These are phyloP conservation scores for Zymoseptoria tritici DNA, from an alignment of 2,329 filamentous ascomycete species.

Conservation along the genomic window DNA sequence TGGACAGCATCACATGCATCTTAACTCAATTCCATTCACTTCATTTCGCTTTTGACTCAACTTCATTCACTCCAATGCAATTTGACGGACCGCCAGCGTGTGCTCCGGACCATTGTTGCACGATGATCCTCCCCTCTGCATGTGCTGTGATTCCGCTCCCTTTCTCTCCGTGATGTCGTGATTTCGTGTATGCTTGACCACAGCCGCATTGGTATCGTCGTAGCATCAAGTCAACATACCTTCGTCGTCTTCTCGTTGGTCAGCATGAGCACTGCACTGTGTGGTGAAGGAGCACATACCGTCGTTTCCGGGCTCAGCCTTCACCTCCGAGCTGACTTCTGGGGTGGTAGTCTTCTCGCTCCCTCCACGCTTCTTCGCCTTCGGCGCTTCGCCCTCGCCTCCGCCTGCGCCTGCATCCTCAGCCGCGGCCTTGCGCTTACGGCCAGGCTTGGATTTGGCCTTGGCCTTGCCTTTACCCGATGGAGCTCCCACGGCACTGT, in stretches of 20 bases:
- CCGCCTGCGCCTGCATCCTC: constrained; percentile 3
- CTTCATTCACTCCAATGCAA: not conserved
- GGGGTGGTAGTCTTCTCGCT: constrained; percentile 1
- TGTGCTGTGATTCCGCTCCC: not conserved
- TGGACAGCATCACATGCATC: not conserved
- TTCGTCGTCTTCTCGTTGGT: not conserved
- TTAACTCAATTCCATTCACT: not conserved
- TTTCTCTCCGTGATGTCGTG: not conserved
- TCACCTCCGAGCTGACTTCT: constrained; percentile 1
- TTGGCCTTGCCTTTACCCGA: not conserved
- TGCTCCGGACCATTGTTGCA: not conserved
- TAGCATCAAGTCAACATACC: not conserved
- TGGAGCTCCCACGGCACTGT: not conserved
- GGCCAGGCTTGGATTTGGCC: constrained; percentile 1
- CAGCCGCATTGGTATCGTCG: not conserved
- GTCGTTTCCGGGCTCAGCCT: constrained; percentile 2
- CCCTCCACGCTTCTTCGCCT: constrained; percentile 1
- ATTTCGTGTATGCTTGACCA: not conserved
- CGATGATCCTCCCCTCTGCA: not conserved
- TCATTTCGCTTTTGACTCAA: not conserved
- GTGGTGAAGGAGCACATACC: not conserved
- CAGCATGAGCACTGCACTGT: not conserved
- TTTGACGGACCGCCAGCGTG: not conserved
- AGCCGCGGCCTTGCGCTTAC: constrained; percentile 10
- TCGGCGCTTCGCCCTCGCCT: not conserved